Evolutionary conservation across 2,329 filamentous ascomycete species (phyloP).

Genomic region (Fusarium humuli): DNA sequence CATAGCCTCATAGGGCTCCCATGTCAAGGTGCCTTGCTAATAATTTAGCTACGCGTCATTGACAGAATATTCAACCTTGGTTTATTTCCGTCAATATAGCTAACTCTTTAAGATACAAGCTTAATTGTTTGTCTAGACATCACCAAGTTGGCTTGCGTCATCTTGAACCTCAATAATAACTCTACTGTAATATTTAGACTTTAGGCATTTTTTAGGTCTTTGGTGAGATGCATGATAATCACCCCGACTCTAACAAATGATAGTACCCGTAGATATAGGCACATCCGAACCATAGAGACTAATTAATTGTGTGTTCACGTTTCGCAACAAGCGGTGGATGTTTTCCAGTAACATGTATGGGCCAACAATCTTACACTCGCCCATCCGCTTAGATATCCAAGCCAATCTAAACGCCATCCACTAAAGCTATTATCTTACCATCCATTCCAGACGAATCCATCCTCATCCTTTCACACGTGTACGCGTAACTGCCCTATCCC

Average conservation of each 20-base stretch:
- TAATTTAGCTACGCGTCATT: background rate
- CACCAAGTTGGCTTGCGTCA: slow-evolving; percentile 2
- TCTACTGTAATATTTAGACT: background rate
- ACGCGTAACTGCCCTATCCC: slow-evolving; percentile 5
- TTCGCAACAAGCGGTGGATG: background rate
- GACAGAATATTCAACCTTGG: background rate
- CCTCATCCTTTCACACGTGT: slow-evolving; percentile 10
- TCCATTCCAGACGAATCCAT: background rate
- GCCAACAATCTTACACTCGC: background rate
- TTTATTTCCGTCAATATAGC: background rate
- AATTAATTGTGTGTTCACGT: background rate
- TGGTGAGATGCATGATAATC: background rate
- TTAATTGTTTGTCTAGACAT: background rate
- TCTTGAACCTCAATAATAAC: background rate
- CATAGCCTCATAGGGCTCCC: slow-evolving; percentile 4
- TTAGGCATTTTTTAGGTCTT: slow-evolving; percentile 1
- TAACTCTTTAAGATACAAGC: background rate
- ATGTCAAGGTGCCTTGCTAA: background rate
- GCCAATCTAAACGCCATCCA: background rate
- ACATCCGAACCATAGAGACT: background rate
- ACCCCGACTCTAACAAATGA: background rate
- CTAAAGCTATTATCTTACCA: slow-evolving; percentile 30
- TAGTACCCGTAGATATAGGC: background rate
- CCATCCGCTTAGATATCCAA: background rate
- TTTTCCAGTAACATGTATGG: background rate